Conservation (phyloP, 345 rosid species). For the Salix brachista region DNA sequence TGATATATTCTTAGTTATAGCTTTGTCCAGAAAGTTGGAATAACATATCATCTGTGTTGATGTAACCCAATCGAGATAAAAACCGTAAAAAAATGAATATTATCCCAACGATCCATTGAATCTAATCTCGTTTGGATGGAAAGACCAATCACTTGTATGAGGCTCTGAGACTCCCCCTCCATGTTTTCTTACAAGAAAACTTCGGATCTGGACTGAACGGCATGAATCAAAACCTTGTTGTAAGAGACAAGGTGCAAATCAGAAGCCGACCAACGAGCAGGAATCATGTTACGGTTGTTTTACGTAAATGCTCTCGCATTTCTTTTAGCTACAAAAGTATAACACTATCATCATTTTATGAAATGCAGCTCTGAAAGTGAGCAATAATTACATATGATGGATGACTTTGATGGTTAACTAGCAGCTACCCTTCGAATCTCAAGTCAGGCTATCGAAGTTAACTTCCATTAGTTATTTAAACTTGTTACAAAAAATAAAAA, state of each 20-base stretch:
- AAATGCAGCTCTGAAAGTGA: background rate
- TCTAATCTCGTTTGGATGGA: background rate
- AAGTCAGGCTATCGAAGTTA: background rate
- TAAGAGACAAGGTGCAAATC: background rate
- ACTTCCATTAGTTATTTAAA: background rate
- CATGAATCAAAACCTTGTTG: background rate
- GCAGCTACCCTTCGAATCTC: background rate
- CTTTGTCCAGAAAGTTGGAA: no score
- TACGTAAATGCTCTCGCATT: background rate
- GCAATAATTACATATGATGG: background rate
- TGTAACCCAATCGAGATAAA: no score
- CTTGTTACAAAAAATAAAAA: background rate
- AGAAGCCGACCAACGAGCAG: background rate
- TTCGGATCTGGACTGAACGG: background rate
- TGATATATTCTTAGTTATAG: background rate
- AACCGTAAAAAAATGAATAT: no score
- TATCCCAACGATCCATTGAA: background rate
- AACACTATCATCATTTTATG: background rate
- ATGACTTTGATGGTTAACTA: background rate
- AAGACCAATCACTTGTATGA: background rate
- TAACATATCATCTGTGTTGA: no score
- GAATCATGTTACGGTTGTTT: background rate
- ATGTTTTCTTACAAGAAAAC: no score
- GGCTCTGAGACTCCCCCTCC: background rate
- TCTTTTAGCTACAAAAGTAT: background rate